phyloP scores from a whole-genome alignment of 2,329 filamentous ascomycete species.

The Cladosporium sp. region DNA sequence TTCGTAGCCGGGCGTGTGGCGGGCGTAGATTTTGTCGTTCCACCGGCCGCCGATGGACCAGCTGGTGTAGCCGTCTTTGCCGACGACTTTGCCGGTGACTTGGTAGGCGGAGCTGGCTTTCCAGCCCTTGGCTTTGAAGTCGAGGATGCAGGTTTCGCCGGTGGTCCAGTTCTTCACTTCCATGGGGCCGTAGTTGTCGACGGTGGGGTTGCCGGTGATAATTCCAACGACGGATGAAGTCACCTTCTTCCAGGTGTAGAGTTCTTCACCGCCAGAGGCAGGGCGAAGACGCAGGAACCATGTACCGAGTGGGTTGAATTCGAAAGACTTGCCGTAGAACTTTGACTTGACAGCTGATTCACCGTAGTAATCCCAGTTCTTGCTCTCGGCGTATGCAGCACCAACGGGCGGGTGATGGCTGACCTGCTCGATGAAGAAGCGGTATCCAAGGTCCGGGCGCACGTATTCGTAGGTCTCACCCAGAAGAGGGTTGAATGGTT shows the following conservation, averaged over 20 bases:
- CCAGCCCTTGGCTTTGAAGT: slow-evolving; percentile 96
- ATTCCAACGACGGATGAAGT: slow-evolving; percentile 97
- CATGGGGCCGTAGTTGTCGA: slow-evolving; percentile 98
- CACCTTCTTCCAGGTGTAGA: slow-evolving; percentile 99
- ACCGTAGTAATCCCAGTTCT: slow-evolving; percentile 94
- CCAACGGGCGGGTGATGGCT: slow-evolving; percentile 95
- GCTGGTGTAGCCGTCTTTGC: slow-evolving; percentile 70
- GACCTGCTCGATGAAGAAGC: slow-evolving; percentile 97
- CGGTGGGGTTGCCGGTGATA: slow-evolving; percentile 89
- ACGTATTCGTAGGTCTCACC: slow-evolving; percentile 97
- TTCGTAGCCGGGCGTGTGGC: slow-evolving; percentile 86
- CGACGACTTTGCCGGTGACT: slow-evolving; percentile 78
- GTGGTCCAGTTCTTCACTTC: slow-evolving; percentile 97
- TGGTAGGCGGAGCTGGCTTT: slow-evolving; percentile 89
- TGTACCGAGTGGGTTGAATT: slow-evolving; percentile 91
- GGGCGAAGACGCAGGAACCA: slow-evolving; percentile 91
- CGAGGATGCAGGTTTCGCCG: slow-evolving; percentile 79
- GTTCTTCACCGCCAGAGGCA: slow-evolving; percentile 63
- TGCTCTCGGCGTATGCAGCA: slow-evolving; percentile 85
- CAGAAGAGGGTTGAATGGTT: slow-evolving; percentile 94
- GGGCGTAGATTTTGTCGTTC: slow-evolving; percentile 96
- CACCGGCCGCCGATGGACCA: slow-evolving; percentile 91
- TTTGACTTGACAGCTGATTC: slow-evolving; percentile 94
- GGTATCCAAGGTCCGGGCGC: slow-evolving; percentile 91
- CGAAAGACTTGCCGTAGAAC: slow-evolving; percentile 96